Base-by-base conservation (phyloP, 2,329 filamentous ascomycete species). In the Colletotrichum chlorophyti region DNA sequence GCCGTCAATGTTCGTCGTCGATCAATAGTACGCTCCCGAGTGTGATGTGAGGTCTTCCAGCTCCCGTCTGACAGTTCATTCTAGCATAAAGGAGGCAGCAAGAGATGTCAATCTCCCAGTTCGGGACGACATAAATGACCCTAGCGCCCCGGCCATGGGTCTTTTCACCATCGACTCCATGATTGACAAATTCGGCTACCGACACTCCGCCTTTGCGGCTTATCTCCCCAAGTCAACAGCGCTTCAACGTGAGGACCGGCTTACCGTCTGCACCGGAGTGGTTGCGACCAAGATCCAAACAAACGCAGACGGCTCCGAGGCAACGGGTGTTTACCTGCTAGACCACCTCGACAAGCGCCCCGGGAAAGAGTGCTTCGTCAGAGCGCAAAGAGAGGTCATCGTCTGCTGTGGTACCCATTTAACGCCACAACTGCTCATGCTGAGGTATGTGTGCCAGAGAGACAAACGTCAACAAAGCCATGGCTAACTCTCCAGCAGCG, bases 231-330 rank as follows among this genome's bases (percentile, higher is more conserved):
- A 62, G 34, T 19, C 46, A 2, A 38, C 66, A 3, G 69, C 61
- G 7, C 48, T 45, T 10, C 47, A 65, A 35, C 62, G 70, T 9
- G 48, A 51, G 5, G 37, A 23, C 9, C 64, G 48, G 34, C 63
- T 74, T 9, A 65, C 62, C n/a, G 61, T 74, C 27, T 74, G 71
- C 52, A 69, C 68, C 2, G 66, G 68, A 17, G 66, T 64, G 0
- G 49, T 68, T 3, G 71, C 63, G 10, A 68, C 70, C 5, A 68
- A 60, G 26, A 51, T 74, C 5, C 63, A 69, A 11, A 8, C 69
- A 2, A 64, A 65, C 40, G 43, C 52, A 4, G 47, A 62, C 9
- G 58, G 48, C 1, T 58, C 53, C 12, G 40, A 43, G 24, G 70
- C 66, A 5, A 65, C 49, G 0, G 69, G 70, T 2, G 69, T 72